Percentiles rank a stretch among this genome's conserved stretches.
Evolutionary conservation across 345 rosid species (phyloP).

Genomic region (Reutealis trisperma): DNA sequence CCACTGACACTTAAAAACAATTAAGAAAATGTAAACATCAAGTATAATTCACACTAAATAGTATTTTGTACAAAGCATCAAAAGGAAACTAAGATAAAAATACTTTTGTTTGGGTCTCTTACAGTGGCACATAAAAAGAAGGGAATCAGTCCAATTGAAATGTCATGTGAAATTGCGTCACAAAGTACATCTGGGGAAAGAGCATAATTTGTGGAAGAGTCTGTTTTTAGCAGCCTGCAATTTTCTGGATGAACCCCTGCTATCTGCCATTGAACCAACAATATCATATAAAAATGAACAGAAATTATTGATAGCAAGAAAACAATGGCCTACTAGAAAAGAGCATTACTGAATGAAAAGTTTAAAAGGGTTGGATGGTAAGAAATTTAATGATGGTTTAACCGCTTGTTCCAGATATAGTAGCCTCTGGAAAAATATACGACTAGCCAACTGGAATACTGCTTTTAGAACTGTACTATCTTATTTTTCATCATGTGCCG

Average conservation of each 20-base stretch:
- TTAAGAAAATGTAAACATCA: too few relatives aligned
- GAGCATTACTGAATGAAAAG: not conserved
- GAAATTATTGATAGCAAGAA: not conserved
- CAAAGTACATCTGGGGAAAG: slow-evolving; percentile 54
- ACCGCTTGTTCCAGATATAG: not conserved
- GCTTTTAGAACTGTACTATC: not conserved
- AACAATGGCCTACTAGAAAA: not conserved
- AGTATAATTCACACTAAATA: too few relatives aligned
- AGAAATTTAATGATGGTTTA: not conserved
- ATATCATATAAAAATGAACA: not conserved
- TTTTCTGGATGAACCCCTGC: slow-evolving; percentile 74
- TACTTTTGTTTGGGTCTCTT: slow-evolving; percentile 25
- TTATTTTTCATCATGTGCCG: not conserved
- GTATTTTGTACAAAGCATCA: not conserved
- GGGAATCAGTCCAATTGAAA: slow-evolving; percentile 73
- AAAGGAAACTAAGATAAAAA: slow-evolving; percentile 13
- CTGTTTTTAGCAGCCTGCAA: slow-evolving; percentile 63
- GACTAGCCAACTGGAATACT: not conserved
- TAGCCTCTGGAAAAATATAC: not conserved
- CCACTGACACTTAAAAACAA: not conserved
- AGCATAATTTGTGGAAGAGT: slow-evolving; percentile 67
- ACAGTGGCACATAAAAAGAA: slow-evolving; percentile 83
- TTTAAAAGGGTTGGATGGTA: not conserved
- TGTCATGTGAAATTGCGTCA: slow-evolving; percentile 64
- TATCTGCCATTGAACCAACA: slow-evolving; percentile 50